Base-by-base conservation (phyloP, 148 eudicot species). In the Vaccinium corymbosum region DNA sequence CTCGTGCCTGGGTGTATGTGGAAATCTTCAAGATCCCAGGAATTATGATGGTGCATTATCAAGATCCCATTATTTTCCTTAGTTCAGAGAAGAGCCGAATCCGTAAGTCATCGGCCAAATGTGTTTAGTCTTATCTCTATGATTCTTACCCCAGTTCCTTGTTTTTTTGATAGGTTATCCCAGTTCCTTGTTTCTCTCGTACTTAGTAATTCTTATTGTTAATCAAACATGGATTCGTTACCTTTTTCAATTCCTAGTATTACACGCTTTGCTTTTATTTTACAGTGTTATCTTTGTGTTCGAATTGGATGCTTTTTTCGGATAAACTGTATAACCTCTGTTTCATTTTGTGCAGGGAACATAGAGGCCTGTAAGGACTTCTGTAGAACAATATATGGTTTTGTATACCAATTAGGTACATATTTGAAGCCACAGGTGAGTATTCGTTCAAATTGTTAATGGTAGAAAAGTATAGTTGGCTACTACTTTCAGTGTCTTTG, bases 381-480 rank as follows among this genome's bases (percentile, higher is more conserved):
- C 84, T 92, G 90, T 86, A 79, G 92, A 88, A 89, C 86, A 16
- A 25, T 91, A 32, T 96, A 94, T 88, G 90, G 90, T 77, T 93
- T 90, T 85, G 90, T 94, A 46, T 96, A 96, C 90, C 74, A 87
- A 53, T 85, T 94, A 83, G 95, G 98, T 72, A 94, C 98, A 83
- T 94, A 91, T 87, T 82, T 93, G 92, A 96, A 96, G 92, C 98
- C 98, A 84, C 90, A 96, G 83, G 98, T 96, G 85, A 96, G 98
- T 91, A 72, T 74, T 78, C 75, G 20, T 83, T 74, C n/a, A 42
- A 35, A 20, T 22, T 52, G 20, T 62, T 35, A 11, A 29, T n/a
- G 70, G 42, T 72, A 32, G 77, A 51, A 59, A 48, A 27, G 57
- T 80, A 2, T 38, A 72, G 68, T 71, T 49, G n/a, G 7, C 29